phyloP scores from a whole-genome alignment of 805 yeast species.

The Sugiyamaella floridensis region DNA sequence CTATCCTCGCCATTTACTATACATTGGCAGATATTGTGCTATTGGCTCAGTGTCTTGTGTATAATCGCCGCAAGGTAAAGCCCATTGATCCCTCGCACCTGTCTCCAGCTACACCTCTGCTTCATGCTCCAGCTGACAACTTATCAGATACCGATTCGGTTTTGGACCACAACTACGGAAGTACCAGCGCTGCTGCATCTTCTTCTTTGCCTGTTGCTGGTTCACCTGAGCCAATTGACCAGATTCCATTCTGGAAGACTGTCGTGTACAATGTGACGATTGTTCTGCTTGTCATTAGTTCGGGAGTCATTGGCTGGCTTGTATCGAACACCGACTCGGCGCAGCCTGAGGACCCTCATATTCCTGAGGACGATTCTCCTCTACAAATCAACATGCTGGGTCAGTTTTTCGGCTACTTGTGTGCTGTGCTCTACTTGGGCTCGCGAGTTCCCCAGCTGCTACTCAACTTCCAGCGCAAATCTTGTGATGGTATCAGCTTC shows the following conservation, averaged over 20 bases:
- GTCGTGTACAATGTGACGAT: conserved; percentile 36
- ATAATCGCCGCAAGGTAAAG: conserved; percentile 48
- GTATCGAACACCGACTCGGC: conserved; percentile 38
- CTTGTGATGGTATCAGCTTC: conserved; percentile 92
- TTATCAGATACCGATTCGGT: not conserved
- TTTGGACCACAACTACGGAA: not conserved
- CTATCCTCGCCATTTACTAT: conserved; percentile 83
- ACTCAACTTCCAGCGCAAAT: conserved; percentile 75
- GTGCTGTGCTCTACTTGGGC: conserved; percentile 50
- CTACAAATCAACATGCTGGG: conserved; percentile 68
- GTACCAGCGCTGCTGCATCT: not conserved
- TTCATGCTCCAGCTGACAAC: conserved; percentile 45
- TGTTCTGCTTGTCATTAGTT: conserved; percentile 58
- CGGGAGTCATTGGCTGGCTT: conserved; percentile 88
- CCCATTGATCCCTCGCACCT: conserved; percentile 68
- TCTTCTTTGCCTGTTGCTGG: not conserved
- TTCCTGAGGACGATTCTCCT: conserved; percentile 26
- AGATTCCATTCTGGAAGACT: conserved; percentile 12
- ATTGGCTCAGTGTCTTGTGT: conserved; percentile 73
- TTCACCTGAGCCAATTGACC: conserved; percentile 6
- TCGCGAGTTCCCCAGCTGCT: conserved; percentile 90
- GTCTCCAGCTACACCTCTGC: conserved; percentile 83
- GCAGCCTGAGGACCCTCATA: conserved; percentile 31
- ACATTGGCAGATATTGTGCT: conserved; percentile 84
- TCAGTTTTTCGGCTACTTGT: conserved; percentile 73